Evolutionary conservation across 805 yeast genomes (phyloP).

Genomic region (Metschnikowia peoriensis): DNA sequence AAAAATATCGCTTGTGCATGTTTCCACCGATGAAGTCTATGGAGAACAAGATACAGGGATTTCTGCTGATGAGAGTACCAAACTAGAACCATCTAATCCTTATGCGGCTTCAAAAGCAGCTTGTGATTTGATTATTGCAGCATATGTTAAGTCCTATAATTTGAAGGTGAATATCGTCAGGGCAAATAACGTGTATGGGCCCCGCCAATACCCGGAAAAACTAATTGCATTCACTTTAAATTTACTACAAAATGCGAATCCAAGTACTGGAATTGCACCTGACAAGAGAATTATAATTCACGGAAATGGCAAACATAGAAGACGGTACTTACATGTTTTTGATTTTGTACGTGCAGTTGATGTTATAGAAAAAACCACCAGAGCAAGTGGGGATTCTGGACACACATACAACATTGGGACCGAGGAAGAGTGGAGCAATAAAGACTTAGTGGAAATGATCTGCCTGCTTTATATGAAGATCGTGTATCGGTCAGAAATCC

Average conservation of each 20-base stretch:
- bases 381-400: slow-evolving; percentile 13
- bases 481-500: not conserved
- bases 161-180: slow-evolving; percentile 44
- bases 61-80: slow-evolving; percentile 32
- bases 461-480: slow-evolving; percentile 14
- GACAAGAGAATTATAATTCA: slow-evolving; percentile 38
- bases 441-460: slow-evolving; percentile 23
- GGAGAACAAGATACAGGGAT: slow-evolving; percentile 38
- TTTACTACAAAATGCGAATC: slow-evolving; percentile 5
- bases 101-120: slow-evolving; percentile 58
- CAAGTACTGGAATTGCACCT: not conserved
- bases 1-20: slow-evolving; percentile 27
- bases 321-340: slow-evolving; percentile 45
- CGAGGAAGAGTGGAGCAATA: slow-evolving; percentile 13
- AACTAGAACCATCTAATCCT: slow-evolving; percentile 53
- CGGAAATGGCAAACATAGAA: slow-evolving; percentile 44
- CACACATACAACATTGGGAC: slow-evolving; percentile 26
- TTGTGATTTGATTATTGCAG: slow-evolving; percentile 45
- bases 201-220: slow-evolving; percentile 54
- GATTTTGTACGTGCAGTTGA: slow-evolving; percentile 44
- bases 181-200: slow-evolving; percentile 54
- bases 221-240: slow-evolving; percentile 35
- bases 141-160: slow-evolving; percentile 43
- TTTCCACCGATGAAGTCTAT: slow-evolving; percentile 61
- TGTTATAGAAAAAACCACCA: slow-evolving; percentile 21